Base-by-base conservation (phyloP, 768 basidiomycete genomes). In the Phaeotremella fagi region DNA sequence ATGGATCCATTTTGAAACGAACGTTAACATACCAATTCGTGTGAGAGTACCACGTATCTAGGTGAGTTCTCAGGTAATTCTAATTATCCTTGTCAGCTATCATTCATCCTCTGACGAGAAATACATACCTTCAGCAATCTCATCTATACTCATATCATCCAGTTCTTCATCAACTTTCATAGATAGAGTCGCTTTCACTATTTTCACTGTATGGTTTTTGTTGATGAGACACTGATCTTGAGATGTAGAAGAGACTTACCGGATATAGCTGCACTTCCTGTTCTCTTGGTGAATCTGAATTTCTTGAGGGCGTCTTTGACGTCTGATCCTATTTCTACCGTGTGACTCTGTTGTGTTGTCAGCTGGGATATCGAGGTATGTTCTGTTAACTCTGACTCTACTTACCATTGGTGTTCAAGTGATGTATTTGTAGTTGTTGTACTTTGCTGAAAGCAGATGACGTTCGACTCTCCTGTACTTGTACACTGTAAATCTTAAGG, bases 21-120 rank as follows among this genome's bases (percentile, higher is more conserved):
- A 33, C 7, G 31, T 33, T 33, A 33, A 54, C 68, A 45, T 22
- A 74, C 73, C 29, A 90, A 80, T 66, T 87, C 86, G 64, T 91
- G 85, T 9, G 87, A 90, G 42, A 91, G 79, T 23, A 92, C 73
- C 43, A 94, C 84, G 71, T 87, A 91, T 63, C 91, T 82, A 4
- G 90, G 90, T 6, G 86, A 81, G 68, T 85, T 86, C 76, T 86
- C 88, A 0, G 91, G 91, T 11, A 94, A 79, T 71, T 91, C 91
- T 92, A 63, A 23, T 22, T 6, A 20, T 4, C 22, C 47, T 4
- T 15, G 6, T 51, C 11, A 31, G 38, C 50, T 3, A 28, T 33
- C 45, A 20, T 18, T 28, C 35, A 20, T 47, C 54, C 23, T 29
- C 37, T 7, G 31, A 33, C 45, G 38, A 52, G 37, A 46, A 52